phyloP scores from a whole-genome alignment of 2,329 filamentous ascomycete species.

The Pseudogymnoascus sp. region DNA sequence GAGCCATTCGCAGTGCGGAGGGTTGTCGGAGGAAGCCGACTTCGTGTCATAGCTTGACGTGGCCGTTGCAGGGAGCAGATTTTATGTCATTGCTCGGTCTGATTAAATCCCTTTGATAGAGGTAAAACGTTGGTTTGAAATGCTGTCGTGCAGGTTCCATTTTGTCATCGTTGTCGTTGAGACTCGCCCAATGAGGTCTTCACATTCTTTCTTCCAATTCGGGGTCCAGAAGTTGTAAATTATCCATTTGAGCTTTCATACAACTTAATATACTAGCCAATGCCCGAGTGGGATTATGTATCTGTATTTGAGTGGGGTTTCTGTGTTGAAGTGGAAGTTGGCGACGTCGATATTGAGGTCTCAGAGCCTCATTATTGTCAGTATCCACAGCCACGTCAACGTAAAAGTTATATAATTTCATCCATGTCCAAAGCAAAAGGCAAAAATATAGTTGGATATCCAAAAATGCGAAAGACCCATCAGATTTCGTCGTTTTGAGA shows the following conservation, averaged over 20 bases:
- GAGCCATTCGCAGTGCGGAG: background rate
- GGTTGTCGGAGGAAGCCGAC: background rate
- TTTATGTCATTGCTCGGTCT: background rate
- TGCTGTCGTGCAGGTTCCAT: background rate
- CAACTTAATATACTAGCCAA: background rate
- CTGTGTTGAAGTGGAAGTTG: background rate
- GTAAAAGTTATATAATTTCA: background rate
- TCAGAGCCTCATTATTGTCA: background rate
- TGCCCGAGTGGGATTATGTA: background rate
- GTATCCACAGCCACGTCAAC: background rate
- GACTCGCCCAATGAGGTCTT: background rate
- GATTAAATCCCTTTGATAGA: background rate
- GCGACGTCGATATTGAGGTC: background rate
- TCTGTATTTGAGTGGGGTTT: background rate
- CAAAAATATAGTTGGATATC: background rate
- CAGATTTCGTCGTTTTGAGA: background rate
- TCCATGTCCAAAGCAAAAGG: background rate
- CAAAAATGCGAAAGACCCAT: slow-evolving; percentile 4
- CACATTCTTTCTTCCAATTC: background rate
- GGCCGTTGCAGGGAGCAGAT: background rate
- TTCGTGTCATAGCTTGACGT: background rate
- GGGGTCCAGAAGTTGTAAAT: background rate
- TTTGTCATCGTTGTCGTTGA: background rate
- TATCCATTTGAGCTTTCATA: background rate
- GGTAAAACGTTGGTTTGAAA: background rate